A percentile compares a stretch with the other conserved stretches of the same genome.
Conservation (phyloP, 1,139 yeast genomes). For the Suhomyces anneliseae region DNA sequence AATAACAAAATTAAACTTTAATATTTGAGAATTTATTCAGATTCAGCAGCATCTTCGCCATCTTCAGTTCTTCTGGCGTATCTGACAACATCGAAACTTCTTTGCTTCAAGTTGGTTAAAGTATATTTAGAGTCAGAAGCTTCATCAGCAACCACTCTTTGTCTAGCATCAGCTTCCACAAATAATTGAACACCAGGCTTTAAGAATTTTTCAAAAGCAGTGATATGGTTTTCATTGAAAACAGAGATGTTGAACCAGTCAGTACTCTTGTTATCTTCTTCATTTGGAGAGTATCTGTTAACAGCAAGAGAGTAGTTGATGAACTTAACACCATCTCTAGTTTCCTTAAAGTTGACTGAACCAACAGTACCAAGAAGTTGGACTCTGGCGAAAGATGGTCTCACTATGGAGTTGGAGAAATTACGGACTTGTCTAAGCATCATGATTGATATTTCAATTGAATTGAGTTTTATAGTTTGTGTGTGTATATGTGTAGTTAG, state of each 20-base stretch:
- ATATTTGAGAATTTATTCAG: too few species aligned
- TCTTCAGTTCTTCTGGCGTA: constrained; percentile 33
- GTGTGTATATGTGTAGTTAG: background rate
- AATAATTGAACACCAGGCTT: constrained; percentile 44
- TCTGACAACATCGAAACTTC: constrained; percentile 38
- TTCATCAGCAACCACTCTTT: constrained; percentile 36
- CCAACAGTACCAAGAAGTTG: constrained; percentile 48
- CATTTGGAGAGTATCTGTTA: constrained; percentile 35
- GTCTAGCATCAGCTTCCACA: constrained; percentile 45
- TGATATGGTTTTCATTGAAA: constrained; percentile 40
- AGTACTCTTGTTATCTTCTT: constrained; percentile 31
- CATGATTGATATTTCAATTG: constrained; percentile 1
- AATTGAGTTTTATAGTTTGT: background rate
- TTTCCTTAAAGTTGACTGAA: constrained; percentile 36
- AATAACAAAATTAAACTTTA: background rate
- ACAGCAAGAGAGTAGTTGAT: constrained; percentile 48
- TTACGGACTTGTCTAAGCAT: constrained; percentile 38
- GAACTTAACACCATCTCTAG: constrained; percentile 39
- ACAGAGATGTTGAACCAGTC: constrained; percentile 47
- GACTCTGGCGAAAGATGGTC: constrained; percentile 42
- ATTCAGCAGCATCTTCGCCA: constrained; percentile 6
- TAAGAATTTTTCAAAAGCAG: constrained; percentile 39
- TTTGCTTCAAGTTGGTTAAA: constrained; percentile 37
- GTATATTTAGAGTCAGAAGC: constrained; percentile 32
- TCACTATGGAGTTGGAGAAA: constrained; percentile 33